Evolutionary conservation across 2,329 filamentous ascomycete species (phyloP).

Genomic region (Rhynchosporium graminicola): DNA sequence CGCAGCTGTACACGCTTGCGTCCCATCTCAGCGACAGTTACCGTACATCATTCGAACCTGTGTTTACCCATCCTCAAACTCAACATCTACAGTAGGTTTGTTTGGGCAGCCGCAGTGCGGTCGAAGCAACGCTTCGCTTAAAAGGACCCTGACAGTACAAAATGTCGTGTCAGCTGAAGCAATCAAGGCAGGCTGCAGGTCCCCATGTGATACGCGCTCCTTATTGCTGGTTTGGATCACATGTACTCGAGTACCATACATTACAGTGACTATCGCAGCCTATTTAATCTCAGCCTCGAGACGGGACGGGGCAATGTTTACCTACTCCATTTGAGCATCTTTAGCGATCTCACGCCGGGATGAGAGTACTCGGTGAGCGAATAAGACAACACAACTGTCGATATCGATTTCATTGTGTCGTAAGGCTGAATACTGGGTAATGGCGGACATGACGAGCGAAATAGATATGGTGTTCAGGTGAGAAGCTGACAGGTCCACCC

Average conservation of each 20-base stretch:
- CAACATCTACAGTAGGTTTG: too few relatives aligned
- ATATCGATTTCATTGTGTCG: neutral
- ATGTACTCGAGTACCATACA: neutral
- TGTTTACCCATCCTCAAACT: too few relatives aligned
- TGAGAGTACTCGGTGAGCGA: constrained; percentile 12
- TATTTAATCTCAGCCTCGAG: neutral
- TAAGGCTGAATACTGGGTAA: constrained; percentile 6
- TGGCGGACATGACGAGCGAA: neutral
- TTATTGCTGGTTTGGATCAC: neutral
- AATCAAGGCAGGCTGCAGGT: neutral
- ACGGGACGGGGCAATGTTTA: neutral
- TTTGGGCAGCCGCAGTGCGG: too few relatives aligned
- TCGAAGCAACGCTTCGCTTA: too few relatives aligned
- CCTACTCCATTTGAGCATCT: neutral
- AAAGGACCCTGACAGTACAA: neutral
- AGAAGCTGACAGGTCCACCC: constrained; percentile 19
- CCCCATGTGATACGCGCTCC: neutral
- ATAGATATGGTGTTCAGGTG: constrained; percentile 16
- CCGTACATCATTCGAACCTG: too few relatives aligned
- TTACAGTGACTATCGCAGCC: neutral
- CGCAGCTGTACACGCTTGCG: too few relatives aligned
- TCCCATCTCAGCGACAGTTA: too few relatives aligned
- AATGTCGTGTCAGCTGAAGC: neutral
- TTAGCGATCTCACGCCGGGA: neutral
- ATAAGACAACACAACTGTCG: neutral